Evolutionary conservation across 208 protist species (phyloP), one percentile per base, ranked within the genome.

Genomic region (Porcisia hertigi): DNA sequence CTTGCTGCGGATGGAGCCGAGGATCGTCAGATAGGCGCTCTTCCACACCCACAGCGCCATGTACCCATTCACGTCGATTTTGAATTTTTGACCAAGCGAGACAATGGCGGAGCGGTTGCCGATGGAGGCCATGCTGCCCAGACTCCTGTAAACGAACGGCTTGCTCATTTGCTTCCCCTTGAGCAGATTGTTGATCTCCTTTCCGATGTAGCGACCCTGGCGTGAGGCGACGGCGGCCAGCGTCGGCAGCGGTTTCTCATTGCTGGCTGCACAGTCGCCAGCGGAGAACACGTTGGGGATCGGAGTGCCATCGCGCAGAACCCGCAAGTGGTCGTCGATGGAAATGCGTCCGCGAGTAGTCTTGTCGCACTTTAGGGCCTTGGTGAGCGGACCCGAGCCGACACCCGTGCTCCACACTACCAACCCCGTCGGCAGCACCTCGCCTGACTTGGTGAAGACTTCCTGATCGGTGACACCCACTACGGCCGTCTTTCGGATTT

Each of bases 381-480:
- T 93, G 23, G 89, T 93, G 39, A 97, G 88, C 52, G 87, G 75
- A 3, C 93, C 86, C 69, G 91, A 88, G 72, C 90, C 91, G 30
- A 97, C 90, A 64, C 93, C 93, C 39, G 93, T 97, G 80, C 88
- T 92, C 93, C 93, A 97, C 78, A 97, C 91, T 20, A 97, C 91
- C 34, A 97, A 77, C 16, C 93, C 93, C 0, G 75, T 79, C 4
- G 77, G 81, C 69, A 94, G 79, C n/a, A 85, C 80, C 57, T 87
- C 82, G 58, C 91, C 91, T 52, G 85, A 83, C 77, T 92, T 94
- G 71, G 85, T 89, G 60, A 93, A 69, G 34, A 97, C 93, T 69
- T 89, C 85, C 43, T 85, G 79, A 52, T 95, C 86, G 36, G 84
- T 86, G 30, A 98, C 95, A 55, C 76, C 79, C 20, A 93, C 90